These are phyloP conservation scores for Apiotrichum akiyoshidainum DNA, from an alignment of 1,284 basidiomycete species.

Conservation along the genomic window DNA sequence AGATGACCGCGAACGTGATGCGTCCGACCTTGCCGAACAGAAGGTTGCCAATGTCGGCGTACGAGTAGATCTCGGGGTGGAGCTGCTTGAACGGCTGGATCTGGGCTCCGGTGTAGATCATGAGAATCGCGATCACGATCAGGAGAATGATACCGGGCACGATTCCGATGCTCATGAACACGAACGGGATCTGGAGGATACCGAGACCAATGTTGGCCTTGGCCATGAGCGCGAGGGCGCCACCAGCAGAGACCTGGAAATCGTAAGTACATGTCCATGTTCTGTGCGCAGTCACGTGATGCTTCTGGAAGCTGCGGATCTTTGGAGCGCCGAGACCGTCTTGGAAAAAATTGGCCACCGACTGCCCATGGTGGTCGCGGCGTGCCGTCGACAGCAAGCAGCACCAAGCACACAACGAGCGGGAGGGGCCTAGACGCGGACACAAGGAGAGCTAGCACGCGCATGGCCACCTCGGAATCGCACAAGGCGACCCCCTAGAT, in stretches of 20 bases:
- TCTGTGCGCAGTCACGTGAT: too few species aligned
- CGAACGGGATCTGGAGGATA: slow-evolving; percentile 34
- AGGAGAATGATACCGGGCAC: slow-evolving; percentile 36
- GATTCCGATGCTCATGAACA: slow-evolving; percentile 29
- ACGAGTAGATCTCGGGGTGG: slow-evolving; percentile 21
- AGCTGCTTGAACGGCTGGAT: slow-evolving; percentile 14
- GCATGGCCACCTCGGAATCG: too few species aligned
- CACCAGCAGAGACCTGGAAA: slow-evolving; percentile 13
- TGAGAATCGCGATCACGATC: slow-evolving; percentile 31
- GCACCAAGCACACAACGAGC: too few species aligned
- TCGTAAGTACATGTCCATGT: too few species aligned
- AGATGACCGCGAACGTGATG: slow-evolving; percentile 25
- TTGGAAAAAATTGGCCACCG: too few species aligned
- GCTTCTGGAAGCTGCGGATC: too few species aligned
- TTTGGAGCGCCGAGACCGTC: too few species aligned
- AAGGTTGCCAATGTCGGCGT: slow-evolving; percentile 28
- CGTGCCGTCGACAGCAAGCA: too few species aligned
- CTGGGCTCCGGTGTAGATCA: slow-evolving; percentile 21
- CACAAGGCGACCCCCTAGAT: too few species aligned
- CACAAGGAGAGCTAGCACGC: too few species aligned
- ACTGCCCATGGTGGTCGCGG: too few species aligned
- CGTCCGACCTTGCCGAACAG: slow-evolving; percentile 22
- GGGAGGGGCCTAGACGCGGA: too few species aligned
- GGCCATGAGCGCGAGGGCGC: slow-evolving; percentile 23
- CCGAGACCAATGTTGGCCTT: slow-evolving; percentile 37